Evolutionary conservation across 257 asterid genomes (phyloP), one percentile per base, ranked within the genome.

Genomic region (Solanum corneliomulleri): DNA sequence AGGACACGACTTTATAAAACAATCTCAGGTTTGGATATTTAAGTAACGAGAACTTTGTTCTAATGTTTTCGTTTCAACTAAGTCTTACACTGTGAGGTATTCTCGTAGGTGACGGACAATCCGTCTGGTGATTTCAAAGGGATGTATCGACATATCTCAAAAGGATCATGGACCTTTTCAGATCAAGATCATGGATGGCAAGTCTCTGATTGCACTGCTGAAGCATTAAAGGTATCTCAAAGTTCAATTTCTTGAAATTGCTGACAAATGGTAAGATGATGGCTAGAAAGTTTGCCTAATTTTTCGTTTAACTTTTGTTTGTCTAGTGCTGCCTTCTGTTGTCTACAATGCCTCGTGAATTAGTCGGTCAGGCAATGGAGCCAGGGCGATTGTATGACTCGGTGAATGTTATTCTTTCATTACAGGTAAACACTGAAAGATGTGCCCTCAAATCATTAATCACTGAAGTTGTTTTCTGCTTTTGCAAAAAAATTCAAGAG

Each of bases 101-200:
- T 41, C 84, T 42, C 80, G 15, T 86, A 96, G 99, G 98, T 96
- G 29, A 93, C 90, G 89, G 93, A 96, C 1, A 89, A 96, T 83
- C 98, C 99, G 80, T 94, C 97, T 0, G 99, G 96, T 6, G 98
- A 95, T 89, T 96, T 96, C 82, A 90, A 71, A 75, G 90, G 95
- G 58, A 95, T 95, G 98, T 86, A 96, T 84, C 93, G 98, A 27
- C 99, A 95, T 86, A 94, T 93, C 77, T 94, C 98, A 2, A 96
- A 95, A 88, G 99, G 99, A 27, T 93, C 98, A 0, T 96, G 99
- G 99, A 95, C 99, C 0, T 96, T 96, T 90, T 95, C 99, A 6
- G 97, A 96, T 88, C 98, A 95, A 91, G 99, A 96, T 91, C 99
- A 96, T 21, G 99, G 98, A 11, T 96, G 99, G 98, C 98, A 95